phyloP scores from a whole-genome alignment of 495 filamentous ascomycete species.

The Penicillium flavigenum region DNA sequence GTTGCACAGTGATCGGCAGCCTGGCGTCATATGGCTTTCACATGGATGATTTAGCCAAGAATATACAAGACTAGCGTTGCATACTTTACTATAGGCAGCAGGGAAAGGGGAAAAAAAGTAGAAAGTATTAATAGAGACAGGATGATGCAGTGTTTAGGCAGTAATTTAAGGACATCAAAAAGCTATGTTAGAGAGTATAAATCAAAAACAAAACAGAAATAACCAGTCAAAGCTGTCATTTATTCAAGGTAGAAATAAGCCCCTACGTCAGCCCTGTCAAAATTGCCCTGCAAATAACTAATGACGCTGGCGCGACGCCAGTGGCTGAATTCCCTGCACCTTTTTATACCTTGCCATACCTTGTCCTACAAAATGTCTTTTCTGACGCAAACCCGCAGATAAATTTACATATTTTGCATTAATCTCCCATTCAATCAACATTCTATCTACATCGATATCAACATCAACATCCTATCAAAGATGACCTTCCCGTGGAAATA shows the following conservation, averaged over 20 bases:
- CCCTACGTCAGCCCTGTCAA: slow-evolving; percentile 19
- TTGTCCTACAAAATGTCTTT: neutral
- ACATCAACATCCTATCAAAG: slow-evolving; percentile 15
- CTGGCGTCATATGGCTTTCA: neutral
- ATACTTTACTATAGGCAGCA: slow-evolving; percentile 3
- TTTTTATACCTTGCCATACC: slow-evolving; percentile 6
- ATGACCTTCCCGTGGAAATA: slow-evolving; percentile 51
- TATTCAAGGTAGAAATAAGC: neutral
- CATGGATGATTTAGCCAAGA: slow-evolving; percentile 2
- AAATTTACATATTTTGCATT: neutral
- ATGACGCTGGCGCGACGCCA: slow-evolving; percentile 29
- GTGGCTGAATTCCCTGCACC: slow-evolving; percentile 22
- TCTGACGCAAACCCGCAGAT: neutral
- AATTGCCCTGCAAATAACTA: slow-evolving; percentile 8
- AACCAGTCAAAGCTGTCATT: neutral
- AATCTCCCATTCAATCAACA: neutral
- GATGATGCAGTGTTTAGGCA: neutral
- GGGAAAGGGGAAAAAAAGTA: neutral
- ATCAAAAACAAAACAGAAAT: neutral
- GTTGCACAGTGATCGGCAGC: slow-evolving; percentile 7
- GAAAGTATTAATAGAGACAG: neutral
- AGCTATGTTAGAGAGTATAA: neutral
- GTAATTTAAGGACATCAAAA: neutral
- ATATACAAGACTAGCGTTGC: neutral
- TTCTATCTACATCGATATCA: neutral